phyloP scores from a whole-genome alignment of 73 alveolate genomes.

The Tetrahymena malaccensis region DNA sequence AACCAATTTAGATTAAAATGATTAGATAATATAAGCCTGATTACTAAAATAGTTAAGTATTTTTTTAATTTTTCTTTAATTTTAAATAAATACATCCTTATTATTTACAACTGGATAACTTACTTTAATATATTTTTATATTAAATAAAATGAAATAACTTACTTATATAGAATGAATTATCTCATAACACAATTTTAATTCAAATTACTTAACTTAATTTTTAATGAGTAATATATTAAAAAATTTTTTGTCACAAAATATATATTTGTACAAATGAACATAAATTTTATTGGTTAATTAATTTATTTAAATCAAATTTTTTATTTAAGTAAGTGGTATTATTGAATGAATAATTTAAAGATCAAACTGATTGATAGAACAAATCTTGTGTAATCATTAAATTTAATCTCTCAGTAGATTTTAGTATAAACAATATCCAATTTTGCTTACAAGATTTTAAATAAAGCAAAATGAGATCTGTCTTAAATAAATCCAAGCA shows the following conservation, averaged over 20 bases:
- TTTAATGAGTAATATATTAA: background rate
- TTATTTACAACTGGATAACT: no score
- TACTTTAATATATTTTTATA: no score
- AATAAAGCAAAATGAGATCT: background rate
- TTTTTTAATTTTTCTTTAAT: no score
- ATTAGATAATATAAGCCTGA: no score
- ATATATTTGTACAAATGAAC: background rate
- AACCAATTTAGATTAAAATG: no score
- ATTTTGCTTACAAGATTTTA: background rate
- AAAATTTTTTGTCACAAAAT: no score
- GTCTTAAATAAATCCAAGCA: background rate
- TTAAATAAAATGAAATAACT: no score
- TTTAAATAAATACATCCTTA: no score
- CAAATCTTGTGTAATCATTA: background rate
- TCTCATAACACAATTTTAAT: no score
- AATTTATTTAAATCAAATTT: background rate
- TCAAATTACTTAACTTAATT: no score
- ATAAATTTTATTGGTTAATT: background rate
- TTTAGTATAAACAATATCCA: background rate
- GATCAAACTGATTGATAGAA: background rate
- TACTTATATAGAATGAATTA: no score
- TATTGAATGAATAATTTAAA: background rate
- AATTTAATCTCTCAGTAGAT: background rate
- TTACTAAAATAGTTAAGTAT: no score
- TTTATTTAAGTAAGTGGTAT: background rate